Evolutionary conservation across 2,329 filamentous ascomycete genomes (phyloP).

Genomic region (Cercospora sesami): DNA sequence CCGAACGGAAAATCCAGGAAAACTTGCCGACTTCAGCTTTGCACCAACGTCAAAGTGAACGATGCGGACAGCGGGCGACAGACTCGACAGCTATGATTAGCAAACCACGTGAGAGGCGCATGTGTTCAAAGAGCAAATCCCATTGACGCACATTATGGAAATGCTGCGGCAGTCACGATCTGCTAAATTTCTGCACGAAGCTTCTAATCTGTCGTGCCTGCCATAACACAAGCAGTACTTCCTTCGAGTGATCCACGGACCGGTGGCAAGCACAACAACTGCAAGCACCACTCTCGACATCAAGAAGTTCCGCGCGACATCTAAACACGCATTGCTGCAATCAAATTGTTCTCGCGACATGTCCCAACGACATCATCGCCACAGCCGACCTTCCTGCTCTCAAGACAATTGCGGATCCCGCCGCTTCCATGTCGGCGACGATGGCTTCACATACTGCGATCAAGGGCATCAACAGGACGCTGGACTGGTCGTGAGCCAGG

Average conservation of each 20-base stretch:
- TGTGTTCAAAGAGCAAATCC: neutral
- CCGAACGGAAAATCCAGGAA: neutral
- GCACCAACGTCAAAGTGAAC: neutral
- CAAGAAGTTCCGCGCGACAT: neutral
- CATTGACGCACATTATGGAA: neutral
- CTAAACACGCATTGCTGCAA: neutral
- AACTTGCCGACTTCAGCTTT: neutral
- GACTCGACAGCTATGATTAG: neutral
- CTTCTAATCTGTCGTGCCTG: neutral
- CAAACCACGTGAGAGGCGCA: neutral
- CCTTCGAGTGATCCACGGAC: neutral
- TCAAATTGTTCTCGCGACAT: constrained; percentile 17
- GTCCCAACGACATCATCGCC: constrained; percentile 26
- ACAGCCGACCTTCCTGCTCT: constrained; percentile 29
- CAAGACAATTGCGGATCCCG: constrained; percentile 65
- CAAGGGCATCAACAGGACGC: constrained; percentile 79
- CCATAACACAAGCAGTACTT: neutral
- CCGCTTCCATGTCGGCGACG: constrained; percentile 67
- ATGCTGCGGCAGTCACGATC: neutral
- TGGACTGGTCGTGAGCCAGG: constrained; percentile 38
- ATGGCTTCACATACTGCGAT: constrained; percentile 75
- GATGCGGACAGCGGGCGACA: neutral
- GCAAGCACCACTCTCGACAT: neutral
- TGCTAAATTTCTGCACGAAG: neutral
- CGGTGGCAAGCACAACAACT: neutral